Base-by-base conservation (phyloP, 768 basidiomycete species). In the Thelephora aurantiotincta region DNA sequence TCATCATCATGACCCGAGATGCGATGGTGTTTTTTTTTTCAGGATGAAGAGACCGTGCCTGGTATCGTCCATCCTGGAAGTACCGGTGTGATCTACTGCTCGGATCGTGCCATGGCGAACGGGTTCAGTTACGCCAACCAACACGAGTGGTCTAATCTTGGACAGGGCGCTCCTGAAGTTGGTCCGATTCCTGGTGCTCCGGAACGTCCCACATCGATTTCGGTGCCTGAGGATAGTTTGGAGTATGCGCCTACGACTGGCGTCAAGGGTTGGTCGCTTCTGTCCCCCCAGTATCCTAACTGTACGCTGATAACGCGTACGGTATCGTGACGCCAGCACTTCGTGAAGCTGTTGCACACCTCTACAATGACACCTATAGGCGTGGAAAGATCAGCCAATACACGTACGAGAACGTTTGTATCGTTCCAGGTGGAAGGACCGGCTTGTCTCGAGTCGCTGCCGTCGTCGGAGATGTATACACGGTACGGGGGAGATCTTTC, bases 181-280 rank as follows among this genome's bases (percentile, higher is more conserved):
- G 91, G 91, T 0, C 77, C 76, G 2, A 78, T 93, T 41, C 89
- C 90, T 9, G 73, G 76, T 48, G 86, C 84, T 2, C 73, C 80
- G 0, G 61, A 71, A 36, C 78, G 87, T 44, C 82, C 80, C 0
- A 70, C 72, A 6, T 68, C 71, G 16, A 78, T 94, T 51, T 65
- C 75, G 26, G 56, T 91, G 48, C 77, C 81, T 9, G 51, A 70
- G 33, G 89, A 90, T 55, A 77, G 80, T 26, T 67, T 86, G 52
- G 90, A 93, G 63, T 96, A 96, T 56, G 92, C 88, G 2, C 91
- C 93, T 0, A 94, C 93, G 5, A 86, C 89, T 0, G 92, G 92
- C 33, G 81, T 94, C 33, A 92, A 82, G 68, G 78, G 83, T 82
- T 44, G 11, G 60, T 45, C 4, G 33, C 37, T 23, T 13, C 23